A percentile compares a stretch with the other conserved stretches of the same genome.
Conservation (phyloP, 495 filamentous ascomycete genomes). For the Amorphotheca resinae region DNA sequence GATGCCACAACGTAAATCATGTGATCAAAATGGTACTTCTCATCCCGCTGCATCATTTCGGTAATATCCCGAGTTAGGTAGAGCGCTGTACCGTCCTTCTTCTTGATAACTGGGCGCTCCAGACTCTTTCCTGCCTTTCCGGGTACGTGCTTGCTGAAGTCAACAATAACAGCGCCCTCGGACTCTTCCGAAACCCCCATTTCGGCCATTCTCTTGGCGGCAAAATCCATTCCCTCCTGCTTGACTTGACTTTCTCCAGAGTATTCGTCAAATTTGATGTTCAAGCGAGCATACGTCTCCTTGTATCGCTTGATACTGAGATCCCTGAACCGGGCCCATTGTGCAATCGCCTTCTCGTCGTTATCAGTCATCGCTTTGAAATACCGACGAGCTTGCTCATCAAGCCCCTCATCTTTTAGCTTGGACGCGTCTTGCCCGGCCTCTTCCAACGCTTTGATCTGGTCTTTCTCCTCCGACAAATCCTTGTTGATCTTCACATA, state of each 20-base stretch:
- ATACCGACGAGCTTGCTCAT: slow-evolving; percentile 56
- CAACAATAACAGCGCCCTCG: slow-evolving; percentile 78
- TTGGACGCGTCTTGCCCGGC: slow-evolving; percentile 35
- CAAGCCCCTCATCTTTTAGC: slow-evolving; percentile 40
- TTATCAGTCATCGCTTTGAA: slow-evolving; percentile 89
- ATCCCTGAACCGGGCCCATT: slow-evolving; percentile 82
- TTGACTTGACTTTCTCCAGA: slow-evolving; percentile 88
- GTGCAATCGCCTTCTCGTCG: slow-evolving; percentile 58
- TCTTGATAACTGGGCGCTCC: slow-evolving; percentile 42
- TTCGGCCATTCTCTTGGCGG: slow-evolving; percentile 52
- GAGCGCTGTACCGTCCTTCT: slow-evolving; percentile 49
- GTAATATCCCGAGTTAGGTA: slow-evolving; percentile 57
- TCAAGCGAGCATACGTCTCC: slow-evolving; percentile 68
- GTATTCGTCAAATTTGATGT: slow-evolving; percentile 91
- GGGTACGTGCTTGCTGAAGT: slow-evolving; percentile 64
- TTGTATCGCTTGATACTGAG: slow-evolving; percentile 81
- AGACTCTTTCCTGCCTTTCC: slow-evolving; percentile 46
- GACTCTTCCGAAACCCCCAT: slow-evolving; percentile 67
- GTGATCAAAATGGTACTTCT: slow-evolving; percentile 53
- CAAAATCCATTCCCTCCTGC: slow-evolving; percentile 64
- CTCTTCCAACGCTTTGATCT: slow-evolving; percentile 32
- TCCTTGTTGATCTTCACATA: slow-evolving; percentile 51
- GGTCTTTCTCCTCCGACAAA: slow-evolving; percentile 42
- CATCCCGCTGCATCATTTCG: slow-evolving; percentile 44
- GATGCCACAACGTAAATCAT: slow-evolving; percentile 59